Evolutionary conservation across 1,139 yeast genomes (phyloP), one percentile per base, ranked within the genome.

Genomic region (Lodderomyces margitis): DNA sequence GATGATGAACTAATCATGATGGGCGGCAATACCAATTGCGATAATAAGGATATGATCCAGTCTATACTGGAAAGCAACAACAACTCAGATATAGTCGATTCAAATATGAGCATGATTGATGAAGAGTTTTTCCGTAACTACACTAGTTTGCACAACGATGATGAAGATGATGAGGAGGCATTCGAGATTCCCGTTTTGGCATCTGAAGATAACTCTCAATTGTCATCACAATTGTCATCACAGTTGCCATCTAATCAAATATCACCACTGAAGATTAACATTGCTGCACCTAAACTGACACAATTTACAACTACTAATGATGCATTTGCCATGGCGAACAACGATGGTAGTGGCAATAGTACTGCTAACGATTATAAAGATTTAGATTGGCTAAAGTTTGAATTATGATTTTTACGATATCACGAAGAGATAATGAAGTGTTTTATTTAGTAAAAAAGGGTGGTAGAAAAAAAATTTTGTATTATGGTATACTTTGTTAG

Each of bases 371-470:
- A 49, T 17, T 47, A 41, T 39, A 49, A 58, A 38, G 76, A 71
- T 49, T 61, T 72, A 41, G 77, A 71, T 46, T 72, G 78, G 78
- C 60, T 72, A 45, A 71, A 70, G 51, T 72, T 72, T 53, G 77
- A 70, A 44, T 59, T 71, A 15, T 69, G 57, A 46, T 20, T n/a
- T n/a, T n/a, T n/a, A n/a, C n/a, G n/a, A n/a, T n/a, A n/a, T n/a
- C n/a, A n/a, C n/a, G n/a, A n/a, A n/a, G n/a, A n/a, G n/a, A n/a
- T n/a, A n/a, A n/a, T n/a, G n/a, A n/a, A n/a, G n/a, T n/a, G n/a
- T n/a, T n/a, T n/a, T n/a, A n/a, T n/a, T n/a, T n/a, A n/a, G n/a
- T n/a, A n/a, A n/a, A n/a, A n/a, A n/a, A n/a, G n/a, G n/a, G n/a
- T n/a, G n/a, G n/a, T n/a, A n/a, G n/a, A n/a, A n/a, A n/a, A n/a